Conservation (phyloP, 2,329 filamentous ascomycete genomes). For the Cordyceps militaris region DNA sequence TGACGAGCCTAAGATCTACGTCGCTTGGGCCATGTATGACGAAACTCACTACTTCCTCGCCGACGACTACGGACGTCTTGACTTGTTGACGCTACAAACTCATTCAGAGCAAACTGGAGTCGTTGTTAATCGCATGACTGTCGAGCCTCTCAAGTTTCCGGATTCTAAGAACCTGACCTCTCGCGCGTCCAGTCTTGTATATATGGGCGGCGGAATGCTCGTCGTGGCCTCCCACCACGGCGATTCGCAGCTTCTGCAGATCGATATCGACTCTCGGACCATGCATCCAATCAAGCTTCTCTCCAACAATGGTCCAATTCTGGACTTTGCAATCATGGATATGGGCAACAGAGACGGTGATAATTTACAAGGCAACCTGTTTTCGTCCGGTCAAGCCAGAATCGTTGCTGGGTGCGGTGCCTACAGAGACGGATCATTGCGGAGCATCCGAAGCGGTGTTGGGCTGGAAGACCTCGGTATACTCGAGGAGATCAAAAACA, state of each 20-base stretch:
- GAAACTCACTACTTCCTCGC: conserved; percentile 77
- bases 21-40: conserved; percentile 85
- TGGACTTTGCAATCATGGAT: conserved; percentile 95
- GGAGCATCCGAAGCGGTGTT: conserved; percentile 89
- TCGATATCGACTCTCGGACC: conserved; percentile 35
- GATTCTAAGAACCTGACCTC: conserved; percentile 45
- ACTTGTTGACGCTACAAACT: conserved; percentile 73
- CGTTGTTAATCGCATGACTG: conserved; percentile 64
- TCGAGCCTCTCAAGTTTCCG: conserved; percentile 40
- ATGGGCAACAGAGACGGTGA: conserved; percentile 80
- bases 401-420: conserved; percentile 91
- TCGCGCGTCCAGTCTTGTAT: conserved; percentile 70
- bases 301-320: conserved; percentile 76
- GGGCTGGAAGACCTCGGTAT: conserved; percentile 82
- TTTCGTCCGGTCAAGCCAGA: conserved; percentile 88
- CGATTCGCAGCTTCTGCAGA: conserved; percentile 74
- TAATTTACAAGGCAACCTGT: conserved; percentile 70
- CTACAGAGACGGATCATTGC: conserved; percentile 77
- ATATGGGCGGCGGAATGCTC: conserved; percentile 63
- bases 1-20: conserved; percentile 72
- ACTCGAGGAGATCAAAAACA: conserved; percentile 68
- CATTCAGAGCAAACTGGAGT: conserved; percentile 56
- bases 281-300: conserved; percentile 63
- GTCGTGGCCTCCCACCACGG: conserved; percentile 92
- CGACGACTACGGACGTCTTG: conserved; percentile 82